Conservation (phyloP, 2,329 filamentous ascomycete genomes). For the Pyrenochaeta sp. region DNA sequence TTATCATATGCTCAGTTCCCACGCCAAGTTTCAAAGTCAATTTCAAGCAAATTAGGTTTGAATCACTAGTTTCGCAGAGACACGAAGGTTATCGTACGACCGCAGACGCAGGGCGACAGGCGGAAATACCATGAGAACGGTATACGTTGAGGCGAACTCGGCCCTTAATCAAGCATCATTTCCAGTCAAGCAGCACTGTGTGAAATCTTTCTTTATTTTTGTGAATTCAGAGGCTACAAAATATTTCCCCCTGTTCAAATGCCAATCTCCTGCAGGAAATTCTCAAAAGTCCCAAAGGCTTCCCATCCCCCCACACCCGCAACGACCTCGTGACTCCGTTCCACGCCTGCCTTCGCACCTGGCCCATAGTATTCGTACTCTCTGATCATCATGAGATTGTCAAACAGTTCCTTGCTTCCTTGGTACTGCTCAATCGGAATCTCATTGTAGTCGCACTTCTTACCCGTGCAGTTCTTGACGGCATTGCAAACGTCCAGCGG, state of each 20-base stretch:
- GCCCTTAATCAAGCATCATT: too few species aligned
- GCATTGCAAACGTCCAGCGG: conserved; percentile 14
- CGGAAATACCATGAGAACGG: too few species aligned
- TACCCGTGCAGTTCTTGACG: conserved; percentile 6
- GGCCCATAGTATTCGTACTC: conserved; percentile 24
- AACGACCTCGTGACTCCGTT: conserved; percentile 10
- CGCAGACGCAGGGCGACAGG: too few species aligned
- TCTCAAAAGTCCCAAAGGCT: conserved; percentile 9
- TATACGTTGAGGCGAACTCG: too few species aligned
- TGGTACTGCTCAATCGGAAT: conserved; percentile 11
- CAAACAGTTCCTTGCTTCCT: conserved; percentile 20
- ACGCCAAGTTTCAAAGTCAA: too few species aligned
- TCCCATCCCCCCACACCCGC: conserved; percentile 2
- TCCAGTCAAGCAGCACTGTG: too few species aligned
- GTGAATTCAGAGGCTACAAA: too few species aligned
- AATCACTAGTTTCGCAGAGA: too few species aligned
- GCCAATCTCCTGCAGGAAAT: conserved; percentile 9
- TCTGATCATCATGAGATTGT: conserved; percentile 22
- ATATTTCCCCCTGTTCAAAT: neutral
- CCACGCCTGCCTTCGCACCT: conserved; percentile 14
- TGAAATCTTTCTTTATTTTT: too few species aligned
- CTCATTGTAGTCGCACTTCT: conserved; percentile 11
- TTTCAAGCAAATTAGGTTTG: too few species aligned
- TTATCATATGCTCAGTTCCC: too few species aligned
- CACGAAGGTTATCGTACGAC: too few species aligned